Evolutionary conservation across 208 protist species (phyloP).

Genomic region (Paratrypanosoma confusum): DNA sequence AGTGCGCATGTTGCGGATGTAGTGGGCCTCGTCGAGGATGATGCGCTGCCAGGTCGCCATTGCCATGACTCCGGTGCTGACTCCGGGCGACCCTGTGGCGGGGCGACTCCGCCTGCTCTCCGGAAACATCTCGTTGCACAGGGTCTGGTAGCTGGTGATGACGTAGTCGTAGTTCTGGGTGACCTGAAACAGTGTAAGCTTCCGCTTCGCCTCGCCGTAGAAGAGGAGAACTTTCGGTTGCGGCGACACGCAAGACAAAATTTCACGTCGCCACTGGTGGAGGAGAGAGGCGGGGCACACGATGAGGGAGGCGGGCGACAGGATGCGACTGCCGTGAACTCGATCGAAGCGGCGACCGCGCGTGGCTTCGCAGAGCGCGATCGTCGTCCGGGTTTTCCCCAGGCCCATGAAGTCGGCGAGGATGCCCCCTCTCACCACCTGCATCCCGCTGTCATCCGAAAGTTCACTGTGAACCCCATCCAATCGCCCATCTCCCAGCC

Average conservation of each 20-base stretch:
- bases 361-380: conserved; percentile 58
- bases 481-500: neutral
- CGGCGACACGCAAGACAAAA: conserved; percentile 23
- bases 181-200: conserved; percentile 30
- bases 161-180: conserved; percentile 78
- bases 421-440: conserved; percentile 32
- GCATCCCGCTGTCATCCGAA: neutral
- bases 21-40: conserved; percentile 87
- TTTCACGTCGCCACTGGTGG: conserved; percentile 58
- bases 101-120: neutral
- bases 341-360: conserved; percentile 14
- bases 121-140: conserved; percentile 23
- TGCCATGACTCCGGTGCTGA: neutral
- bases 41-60: conserved; percentile 80
- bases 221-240: conserved; percentile 51
- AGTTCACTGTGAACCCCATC: neutral
- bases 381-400: conserved; percentile 61
- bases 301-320: conserved; percentile 55
- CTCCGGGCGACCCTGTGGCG: neutral
- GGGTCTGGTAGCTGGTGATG: conserved; percentile 53
- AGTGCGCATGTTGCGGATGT: conserved; percentile 61
- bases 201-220: conserved; percentile 36
- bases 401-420: conserved; percentile 73
- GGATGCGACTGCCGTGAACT: conserved; percentile 46
- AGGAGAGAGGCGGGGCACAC: conserved; percentile 62